Conservation (phyloP, 345 rosid species). For the Triadica sebifera region DNA sequence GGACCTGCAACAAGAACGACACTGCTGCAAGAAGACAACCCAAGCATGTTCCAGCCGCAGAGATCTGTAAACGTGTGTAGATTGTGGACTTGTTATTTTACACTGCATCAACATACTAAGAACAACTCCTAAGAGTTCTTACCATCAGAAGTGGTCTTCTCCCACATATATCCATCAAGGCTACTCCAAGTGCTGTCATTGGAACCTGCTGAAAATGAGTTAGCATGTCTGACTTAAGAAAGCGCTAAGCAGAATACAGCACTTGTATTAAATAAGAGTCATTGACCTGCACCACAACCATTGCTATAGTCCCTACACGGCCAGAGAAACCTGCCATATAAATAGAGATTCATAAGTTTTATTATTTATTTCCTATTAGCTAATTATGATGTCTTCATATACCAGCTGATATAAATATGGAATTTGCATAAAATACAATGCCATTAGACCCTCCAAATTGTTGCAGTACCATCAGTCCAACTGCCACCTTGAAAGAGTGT, state of each 20-base stretch:
- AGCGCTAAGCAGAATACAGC: constrained; percentile 1
- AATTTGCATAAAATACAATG: constrained; percentile 38
- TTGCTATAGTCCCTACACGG: constrained; percentile 60
- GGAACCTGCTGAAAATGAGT: constrained; percentile 51
- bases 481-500: constrained; percentile 47
- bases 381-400: constrained; percentile 1
- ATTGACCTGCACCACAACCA: constrained; percentile 76
- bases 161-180: constrained; percentile 71
- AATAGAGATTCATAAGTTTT: not conserved
- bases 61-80: constrained; percentile 43
- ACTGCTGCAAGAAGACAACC: constrained; percentile 62
- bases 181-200: constrained; percentile 60
- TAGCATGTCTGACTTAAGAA: not conserved
- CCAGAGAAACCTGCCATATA: constrained; percentile 63
- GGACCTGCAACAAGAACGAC: constrained; percentile 59
- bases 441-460: constrained; percentile 73
- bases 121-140: constrained; percentile 9
- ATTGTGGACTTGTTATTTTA: not conserved
- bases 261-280: not conserved
- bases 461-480: constrained; percentile 77
- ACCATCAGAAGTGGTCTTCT: constrained; percentile 77
- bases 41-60: constrained; percentile 80
- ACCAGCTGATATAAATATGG: constrained; percentile 47
- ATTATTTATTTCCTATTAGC: not conserved
- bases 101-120: not conserved